These are phyloP conservation scores for Diversispora eburnea DNA, from an alignment of 192 early-diverging fungal species.

Conservation along the genomic window DNA sequence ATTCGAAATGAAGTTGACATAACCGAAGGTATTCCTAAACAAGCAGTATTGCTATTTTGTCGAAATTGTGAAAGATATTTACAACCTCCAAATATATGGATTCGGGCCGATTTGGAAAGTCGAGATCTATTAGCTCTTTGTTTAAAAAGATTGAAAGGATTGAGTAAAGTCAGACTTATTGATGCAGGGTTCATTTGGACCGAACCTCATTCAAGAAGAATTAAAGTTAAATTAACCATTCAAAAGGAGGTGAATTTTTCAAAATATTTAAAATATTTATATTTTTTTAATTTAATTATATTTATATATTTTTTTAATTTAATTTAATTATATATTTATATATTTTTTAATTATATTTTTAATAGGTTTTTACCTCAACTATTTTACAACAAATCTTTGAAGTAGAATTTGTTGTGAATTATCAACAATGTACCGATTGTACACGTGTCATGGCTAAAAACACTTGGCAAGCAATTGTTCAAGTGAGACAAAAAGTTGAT, in stretches of 20 bases:
- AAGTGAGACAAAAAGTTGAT: constrained; percentile 95
- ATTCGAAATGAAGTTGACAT: constrained; percentile 96
- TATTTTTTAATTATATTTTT: neutral
- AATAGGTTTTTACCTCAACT: constrained; percentile 81
- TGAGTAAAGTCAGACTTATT: constrained; percentile 89
- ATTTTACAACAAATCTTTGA: constrained; percentile 97
- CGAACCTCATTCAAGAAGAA: constrained; percentile 78
- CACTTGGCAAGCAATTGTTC: constrained; percentile 96
- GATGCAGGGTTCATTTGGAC: constrained; percentile 99
- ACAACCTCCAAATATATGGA: constrained; percentile 92
- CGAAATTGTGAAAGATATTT: constrained; percentile 95
- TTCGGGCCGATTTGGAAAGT: constrained; percentile 81
- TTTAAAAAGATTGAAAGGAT: constrained; percentile 86
- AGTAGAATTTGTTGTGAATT: constrained; percentile 87
- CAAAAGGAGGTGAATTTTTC: constrained; percentile 82
- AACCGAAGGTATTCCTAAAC: constrained; percentile 98
- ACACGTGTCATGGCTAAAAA: constrained; percentile 92
- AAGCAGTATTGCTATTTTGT: constrained; percentile 93
- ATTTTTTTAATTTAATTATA: too few relatives aligned
- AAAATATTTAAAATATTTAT: neutral
- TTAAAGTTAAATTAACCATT: constrained; percentile 98
- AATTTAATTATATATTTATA: neutral
- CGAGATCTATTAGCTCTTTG: constrained; percentile 89
- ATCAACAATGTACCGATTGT: constrained; percentile 96
- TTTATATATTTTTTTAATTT: neutral